phyloP scores from a whole-genome alignment of 2,329 filamentous ascomycete species.

The Colletotrichum coccodes region DNA sequence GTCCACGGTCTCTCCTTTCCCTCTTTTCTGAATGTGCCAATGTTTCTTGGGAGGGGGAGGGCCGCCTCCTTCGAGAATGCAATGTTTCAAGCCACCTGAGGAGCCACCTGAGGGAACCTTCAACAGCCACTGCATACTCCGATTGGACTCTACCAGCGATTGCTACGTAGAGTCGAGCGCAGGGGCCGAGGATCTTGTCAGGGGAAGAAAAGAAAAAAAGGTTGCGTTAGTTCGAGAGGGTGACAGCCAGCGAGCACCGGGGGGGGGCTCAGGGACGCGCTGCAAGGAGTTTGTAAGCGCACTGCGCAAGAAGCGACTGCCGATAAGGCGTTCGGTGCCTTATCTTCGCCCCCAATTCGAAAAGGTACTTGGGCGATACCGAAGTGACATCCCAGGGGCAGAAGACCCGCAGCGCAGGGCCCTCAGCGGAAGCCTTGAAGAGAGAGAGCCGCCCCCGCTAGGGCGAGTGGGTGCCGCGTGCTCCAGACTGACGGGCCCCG shows the following conservation, averaged over 20 bases:
- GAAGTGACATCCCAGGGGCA: not conserved
- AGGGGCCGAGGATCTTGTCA: conserved; percentile 18
- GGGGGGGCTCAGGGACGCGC: not conserved
- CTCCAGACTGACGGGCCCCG: conserved; percentile 24
- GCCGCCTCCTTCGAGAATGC: not conserved
- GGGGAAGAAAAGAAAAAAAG: conserved; percentile 5
- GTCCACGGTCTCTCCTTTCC: not conserved
- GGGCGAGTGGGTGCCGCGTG: conserved; percentile 27
- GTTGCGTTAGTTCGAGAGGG: conserved; percentile 12
- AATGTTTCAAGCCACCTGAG: conserved; percentile 13
- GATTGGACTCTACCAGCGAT: not conserved
- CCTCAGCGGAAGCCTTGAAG: not conserved
- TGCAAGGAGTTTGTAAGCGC: not conserved
- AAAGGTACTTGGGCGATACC: not conserved
- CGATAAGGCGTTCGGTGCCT: not conserved
- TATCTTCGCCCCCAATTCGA: not conserved
- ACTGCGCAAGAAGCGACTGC: not conserved
- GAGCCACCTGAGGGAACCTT: not conserved
- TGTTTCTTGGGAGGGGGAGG: not conserved
- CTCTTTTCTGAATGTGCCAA: not conserved
- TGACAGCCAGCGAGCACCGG: conserved; percentile 7
- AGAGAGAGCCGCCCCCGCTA: conserved; percentile 21
- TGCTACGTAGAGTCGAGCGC: conserved; percentile 3
- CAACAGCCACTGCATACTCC: not conserved
- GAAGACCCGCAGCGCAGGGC: not conserved